These are phyloP conservation scores for Tremellales sp. DNA, from an alignment of 1,284 basidiomycete genomes.

Conservation along the genomic window DNA sequence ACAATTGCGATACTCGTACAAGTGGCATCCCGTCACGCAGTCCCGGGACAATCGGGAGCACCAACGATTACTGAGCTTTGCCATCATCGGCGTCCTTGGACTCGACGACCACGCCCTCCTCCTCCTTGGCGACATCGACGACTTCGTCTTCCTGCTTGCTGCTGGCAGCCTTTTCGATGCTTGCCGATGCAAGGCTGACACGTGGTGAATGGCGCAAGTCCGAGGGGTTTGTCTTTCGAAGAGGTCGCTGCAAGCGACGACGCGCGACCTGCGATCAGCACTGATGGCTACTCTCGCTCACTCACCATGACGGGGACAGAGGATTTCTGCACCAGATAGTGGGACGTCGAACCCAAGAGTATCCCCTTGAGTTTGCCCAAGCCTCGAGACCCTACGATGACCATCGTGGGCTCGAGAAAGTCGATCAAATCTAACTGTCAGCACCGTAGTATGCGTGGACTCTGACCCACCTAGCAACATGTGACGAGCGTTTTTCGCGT, in stretches of 20 bases:
- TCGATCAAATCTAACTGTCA: slow-evolving; percentile 72
- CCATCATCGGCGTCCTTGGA: not conserved
- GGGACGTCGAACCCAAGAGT: slow-evolving; percentile 91
- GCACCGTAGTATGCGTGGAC: not conserved
- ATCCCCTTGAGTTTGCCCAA: slow-evolving; percentile 86
- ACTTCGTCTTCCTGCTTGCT: slow-evolving; percentile 49
- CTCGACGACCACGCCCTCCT: slow-evolving; percentile 17
- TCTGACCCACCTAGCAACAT: slow-evolving; percentile 74
- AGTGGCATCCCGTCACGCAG: no score
- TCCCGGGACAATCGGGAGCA: no score
- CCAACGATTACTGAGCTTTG: not conserved
- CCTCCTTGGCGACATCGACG: slow-evolving; percentile 42
- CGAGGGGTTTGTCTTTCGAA: slow-evolving; percentile 50
- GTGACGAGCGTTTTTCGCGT: slow-evolving; percentile 88
- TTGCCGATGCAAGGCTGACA: slow-evolving; percentile 78
- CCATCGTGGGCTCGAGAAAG: slow-evolving; percentile 82
- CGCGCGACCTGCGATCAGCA: slow-evolving; percentile 56
- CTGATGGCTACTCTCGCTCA: not conserved
- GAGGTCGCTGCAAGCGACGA: slow-evolving; percentile 70
- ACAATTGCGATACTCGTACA: no score
- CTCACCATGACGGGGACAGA: slow-evolving; percentile 81
- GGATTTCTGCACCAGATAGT: slow-evolving; percentile 92
- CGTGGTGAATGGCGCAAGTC: slow-evolving; percentile 54
- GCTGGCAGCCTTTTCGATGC: slow-evolving; percentile 60
- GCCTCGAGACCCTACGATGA: slow-evolving; percentile 92